These are phyloP conservation scores for Venturia pyrina DNA, from an alignment of 2,329 filamentous ascomycete genomes.

Conservation along the genomic window DNA sequence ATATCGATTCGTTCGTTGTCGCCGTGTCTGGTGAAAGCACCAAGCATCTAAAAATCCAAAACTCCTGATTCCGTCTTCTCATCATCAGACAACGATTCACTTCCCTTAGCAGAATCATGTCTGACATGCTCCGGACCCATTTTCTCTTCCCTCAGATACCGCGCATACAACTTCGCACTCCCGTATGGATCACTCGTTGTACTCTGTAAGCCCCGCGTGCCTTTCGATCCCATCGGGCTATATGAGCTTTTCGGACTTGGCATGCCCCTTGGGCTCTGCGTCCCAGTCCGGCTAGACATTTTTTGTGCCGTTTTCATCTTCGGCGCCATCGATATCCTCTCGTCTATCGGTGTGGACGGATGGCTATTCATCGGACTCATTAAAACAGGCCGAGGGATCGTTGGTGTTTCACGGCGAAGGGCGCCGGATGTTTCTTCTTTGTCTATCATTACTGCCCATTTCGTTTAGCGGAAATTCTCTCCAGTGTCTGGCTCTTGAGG, in stretches of 20 bases:
- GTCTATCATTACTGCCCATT: conserved; percentile 28
- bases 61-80: not conserved
- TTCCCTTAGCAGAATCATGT: not conserved
- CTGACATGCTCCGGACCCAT: not conserved
- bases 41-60: not conserved
- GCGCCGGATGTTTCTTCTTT: conserved; percentile 24
- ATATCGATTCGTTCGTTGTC: too few relatives aligned
- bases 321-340: not conserved
- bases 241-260: not conserved
- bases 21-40: too few relatives aligned
- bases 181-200: conserved; percentile 15
- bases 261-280: not conserved
- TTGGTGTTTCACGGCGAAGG: conserved; percentile 11
- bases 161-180: conserved; percentile 25
- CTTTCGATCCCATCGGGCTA: not conserved
- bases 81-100: not conserved
- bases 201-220: not conserved
- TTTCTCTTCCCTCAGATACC: conserved; percentile 21
- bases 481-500: too few relatives aligned
- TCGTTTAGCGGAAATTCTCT: not conserved
- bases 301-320: not conserved
- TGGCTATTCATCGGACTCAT: not conserved
- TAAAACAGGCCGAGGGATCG: not conserved
- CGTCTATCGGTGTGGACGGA: not conserved
- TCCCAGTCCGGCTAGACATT: not conserved